Evolutionary conservation across 2,329 filamentous ascomycete species (phyloP), one percentile per base, ranked within the genome.

Genomic region (Fusarium austroafricanum): DNA sequence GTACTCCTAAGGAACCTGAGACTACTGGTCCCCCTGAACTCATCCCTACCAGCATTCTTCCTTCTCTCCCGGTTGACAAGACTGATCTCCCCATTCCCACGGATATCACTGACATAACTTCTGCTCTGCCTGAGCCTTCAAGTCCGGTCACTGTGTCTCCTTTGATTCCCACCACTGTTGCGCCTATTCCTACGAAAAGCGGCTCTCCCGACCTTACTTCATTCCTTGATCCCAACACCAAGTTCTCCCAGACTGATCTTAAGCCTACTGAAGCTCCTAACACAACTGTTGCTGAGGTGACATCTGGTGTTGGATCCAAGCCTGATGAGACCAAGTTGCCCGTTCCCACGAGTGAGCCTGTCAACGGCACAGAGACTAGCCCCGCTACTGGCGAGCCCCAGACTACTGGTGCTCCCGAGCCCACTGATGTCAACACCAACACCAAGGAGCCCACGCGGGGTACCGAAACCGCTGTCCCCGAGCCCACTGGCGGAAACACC

Each of bases 141-240:
- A 64, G 53, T 47, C 64, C 64, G 10, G 52, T 45, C 20, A 68
- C 65, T 17, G 60, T 45, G 10, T 50, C 60, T 17, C 65, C 65
- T 23, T 49, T 55, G n/a, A 35, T 65, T 40, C 62, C 62, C 11
- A 66, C 63, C 9, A 61, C 49, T 17, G 31, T 18, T 31, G 31
- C 55, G 12, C 31, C 49, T 26, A 49, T 43, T 21, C 23, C 45
- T 11, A 47, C 62, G 2, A 38, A 66, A 42, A 65, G 43, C 17
- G 62, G 37, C 9, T 65, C 55, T 1, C 52, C 59, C 1, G 49
- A 65, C 35, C 12, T 65, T 4, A 68, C 65, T 39, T 68, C 65
- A 5, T 50, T 54, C 33, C 3, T 66, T n/a, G 65, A 68, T 10
- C 50, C 63, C 15, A 58, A 58, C 21, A 67, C 65, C 21, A 68